Evolutionary conservation across 176 grass and related monocot genomes (phyloP), one percentile per base, ranked within the genome.

Genomic region (Avena insularis): DNA sequence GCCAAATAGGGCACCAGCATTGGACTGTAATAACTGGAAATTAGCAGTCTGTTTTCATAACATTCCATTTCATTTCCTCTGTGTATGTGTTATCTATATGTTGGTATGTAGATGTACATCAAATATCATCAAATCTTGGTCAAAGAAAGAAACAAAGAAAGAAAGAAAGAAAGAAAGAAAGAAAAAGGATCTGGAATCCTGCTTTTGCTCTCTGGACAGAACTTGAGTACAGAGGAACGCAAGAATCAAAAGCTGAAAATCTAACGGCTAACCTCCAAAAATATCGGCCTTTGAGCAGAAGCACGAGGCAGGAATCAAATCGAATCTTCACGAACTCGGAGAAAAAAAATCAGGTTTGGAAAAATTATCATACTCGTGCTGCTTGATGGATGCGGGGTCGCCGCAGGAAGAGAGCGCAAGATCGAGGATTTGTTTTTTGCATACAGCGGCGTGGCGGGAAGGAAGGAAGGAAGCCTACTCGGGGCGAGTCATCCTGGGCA

Each of bases 401-500:
- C 14, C 8, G 75, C 23, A 60, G 64, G 15, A 49, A 12, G n/a
- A 15, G 38, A 17, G 16, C 8, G 0, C 23, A 4, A 2, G 36
- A 78, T 19, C 6, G 35, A 38, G 17, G 36, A 10, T 60, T 60
- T 46, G 16, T 31, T 10, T 12, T 60, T 17, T 81, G 66, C 20
- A 29, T 29, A 63, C 82, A 64, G 84, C 6, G 49, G n/a, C 45
- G 63, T 57, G 59, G 86, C 59, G 59, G 86, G 59, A 82, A 23
- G 15, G n/a, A 4, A 55, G 71, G 48, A 66, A 3, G 10, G 21
- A 2, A 21, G 38, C 19, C 70, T 90, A 87, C 45, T 91, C 80
- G 48, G 82, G 48, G 0, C 84, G 84, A n/a, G 86, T 75, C 92
- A 98, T 91, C 77, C 97, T 82, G 12, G 94, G 94, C 2, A 98